These are phyloP conservation scores for Danielozyma ontarioensis DNA, from an alignment of 805 yeast genomes.

Conservation along the genomic window DNA sequence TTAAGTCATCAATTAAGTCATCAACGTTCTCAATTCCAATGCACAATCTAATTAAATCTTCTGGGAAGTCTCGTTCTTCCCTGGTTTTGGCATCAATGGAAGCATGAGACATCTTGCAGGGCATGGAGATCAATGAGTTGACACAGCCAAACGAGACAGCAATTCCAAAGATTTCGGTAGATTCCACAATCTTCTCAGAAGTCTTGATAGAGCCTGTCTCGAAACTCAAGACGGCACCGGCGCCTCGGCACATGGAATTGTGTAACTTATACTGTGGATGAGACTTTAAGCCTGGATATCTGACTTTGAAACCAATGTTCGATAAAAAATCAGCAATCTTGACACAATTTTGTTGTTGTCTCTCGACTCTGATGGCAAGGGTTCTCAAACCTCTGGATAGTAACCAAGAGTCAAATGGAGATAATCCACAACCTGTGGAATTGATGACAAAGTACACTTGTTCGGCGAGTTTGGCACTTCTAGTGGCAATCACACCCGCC, in stretches of 20 bases:
- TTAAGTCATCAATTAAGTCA: slow-evolving; percentile 79
- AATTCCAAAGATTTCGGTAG: slow-evolving; percentile 73
- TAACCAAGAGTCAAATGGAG: slow-evolving; percentile 93
- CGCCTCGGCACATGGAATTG: slow-evolving; percentile 69
- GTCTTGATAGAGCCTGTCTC: slow-evolving; percentile 74
- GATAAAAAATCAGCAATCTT: slow-evolving; percentile 72
- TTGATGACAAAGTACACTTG: slow-evolving; percentile 72
- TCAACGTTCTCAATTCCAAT: slow-evolving; percentile 83
- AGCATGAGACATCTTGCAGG: slow-evolving; percentile 97
- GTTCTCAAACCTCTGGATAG: slow-evolving; percentile 86
- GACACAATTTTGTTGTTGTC: slow-evolving; percentile 79
- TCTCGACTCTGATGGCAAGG: slow-evolving; percentile 76
- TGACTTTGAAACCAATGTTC: slow-evolving; percentile 63
- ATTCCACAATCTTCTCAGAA: slow-evolving; percentile 69
- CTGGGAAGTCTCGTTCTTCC: slow-evolving; percentile 85
- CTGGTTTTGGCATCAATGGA: slow-evolving; percentile 85
- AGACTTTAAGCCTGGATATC: slow-evolving; percentile 78
- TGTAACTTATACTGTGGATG: slow-evolving; percentile 84
- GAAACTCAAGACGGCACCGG: slow-evolving; percentile 84
- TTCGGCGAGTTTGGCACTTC: slow-evolving; percentile 59
- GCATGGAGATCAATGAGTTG: slow-evolving; percentile 86
- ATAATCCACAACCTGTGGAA: slow-evolving; percentile 84
- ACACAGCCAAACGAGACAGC: slow-evolving; percentile 95
- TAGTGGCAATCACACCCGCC: slow-evolving; percentile 88
- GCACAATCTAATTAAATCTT: slow-evolving; percentile 84